These are phyloP conservation scores for Blastobotrys indianensis DNA, from an alignment of 1,139 yeast species.

Conservation along the genomic window DNA sequence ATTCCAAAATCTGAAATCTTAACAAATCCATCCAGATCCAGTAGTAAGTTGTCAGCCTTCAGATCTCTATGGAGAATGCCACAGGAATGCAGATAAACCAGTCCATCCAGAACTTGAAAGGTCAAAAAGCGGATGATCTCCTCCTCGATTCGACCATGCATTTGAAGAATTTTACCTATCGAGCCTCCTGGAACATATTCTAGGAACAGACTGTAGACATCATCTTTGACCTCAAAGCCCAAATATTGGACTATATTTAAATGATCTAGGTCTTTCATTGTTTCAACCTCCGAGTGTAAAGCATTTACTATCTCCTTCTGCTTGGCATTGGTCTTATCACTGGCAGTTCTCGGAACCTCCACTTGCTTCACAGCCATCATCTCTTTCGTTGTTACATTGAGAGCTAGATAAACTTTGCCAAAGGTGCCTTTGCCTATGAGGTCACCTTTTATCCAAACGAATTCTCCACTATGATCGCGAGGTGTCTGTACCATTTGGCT, in stretches of 20 bases:
- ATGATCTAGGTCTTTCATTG: slow-evolving; percentile 91
- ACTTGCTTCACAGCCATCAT: slow-evolving; percentile 99
- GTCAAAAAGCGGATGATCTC: slow-evolving; percentile 66
- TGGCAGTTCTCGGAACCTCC: slow-evolving; percentile 50
- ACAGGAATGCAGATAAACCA: slow-evolving; percentile 75
- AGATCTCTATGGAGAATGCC: slow-evolving; percentile 93
- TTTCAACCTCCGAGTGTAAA: slow-evolving; percentile 83
- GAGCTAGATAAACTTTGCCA: slow-evolving; percentile 90
- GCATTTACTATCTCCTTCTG: slow-evolving; percentile 70
- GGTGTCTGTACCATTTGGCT: slow-evolving; percentile 42
- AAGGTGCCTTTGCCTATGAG: slow-evolving; percentile 94
- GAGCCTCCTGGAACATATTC: slow-evolving; percentile 99
- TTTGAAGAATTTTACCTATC: slow-evolving; percentile 76
- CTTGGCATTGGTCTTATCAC: slow-evolving; percentile 39
- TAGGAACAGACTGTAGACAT: slow-evolving; percentile 74
- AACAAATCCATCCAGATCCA: slow-evolving; percentile 90
- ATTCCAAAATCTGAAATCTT: slow-evolving; percentile 97
- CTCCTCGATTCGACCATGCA: slow-evolving; percentile 84
- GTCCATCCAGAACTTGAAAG: slow-evolving; percentile 73
- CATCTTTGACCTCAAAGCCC: slow-evolving; percentile 78
- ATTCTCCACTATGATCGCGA: slow-evolving; percentile 60
- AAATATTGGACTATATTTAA: slow-evolving; percentile 90
- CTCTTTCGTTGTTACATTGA: slow-evolving; percentile 95
- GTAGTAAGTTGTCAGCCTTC: slow-evolving; percentile 86
- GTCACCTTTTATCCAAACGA: slow-evolving; percentile 98